A percentile compares a stretch with the other conserved stretches of the same genome.
Conservation (phyloP, 495 filamentous ascomycete genomes). For the Tuber brumale region DNA sequence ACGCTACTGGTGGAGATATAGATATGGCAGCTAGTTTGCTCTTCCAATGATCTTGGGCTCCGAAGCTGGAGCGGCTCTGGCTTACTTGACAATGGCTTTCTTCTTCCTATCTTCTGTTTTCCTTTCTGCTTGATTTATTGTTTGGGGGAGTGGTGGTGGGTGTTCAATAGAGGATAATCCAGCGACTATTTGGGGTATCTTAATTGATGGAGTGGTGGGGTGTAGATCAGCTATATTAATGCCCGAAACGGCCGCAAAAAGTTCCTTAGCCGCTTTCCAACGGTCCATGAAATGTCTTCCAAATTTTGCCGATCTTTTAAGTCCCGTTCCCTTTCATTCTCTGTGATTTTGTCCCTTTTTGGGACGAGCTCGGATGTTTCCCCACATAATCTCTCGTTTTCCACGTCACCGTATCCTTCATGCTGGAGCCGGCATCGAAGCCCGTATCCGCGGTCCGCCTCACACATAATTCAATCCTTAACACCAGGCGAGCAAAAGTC, state of each 20-base stretch:
- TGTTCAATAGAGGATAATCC: slow-evolving; percentile 4
- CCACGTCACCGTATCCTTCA: not conserved
- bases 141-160: not conserved
- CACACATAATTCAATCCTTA: not conserved
- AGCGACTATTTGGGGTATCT: not conserved
- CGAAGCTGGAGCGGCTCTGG: not conserved
- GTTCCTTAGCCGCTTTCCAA: not conserved
- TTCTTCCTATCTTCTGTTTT: not conserved
- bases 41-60: slow-evolving; percentile 46
- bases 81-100: not conserved
- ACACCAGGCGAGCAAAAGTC: not conserved
- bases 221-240: not conserved
- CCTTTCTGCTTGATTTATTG: not conserved
- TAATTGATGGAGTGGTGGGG: not conserved
- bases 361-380: not conserved
- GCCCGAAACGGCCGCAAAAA: not conserved
- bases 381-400: not conserved
- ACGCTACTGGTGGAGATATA: slow-evolving; percentile 76
- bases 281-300: not conserved
- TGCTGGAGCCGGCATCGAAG: not conserved
- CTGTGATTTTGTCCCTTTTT: not conserved
- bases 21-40: slow-evolving; percentile 79
- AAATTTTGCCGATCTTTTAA: not conserved
- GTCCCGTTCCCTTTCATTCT: not conserved
- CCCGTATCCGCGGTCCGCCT: not conserved